Evolutionary conservation across 129 eudicot genomes (phyloP).

Genomic region (Helianthus tuberosus): DNA sequence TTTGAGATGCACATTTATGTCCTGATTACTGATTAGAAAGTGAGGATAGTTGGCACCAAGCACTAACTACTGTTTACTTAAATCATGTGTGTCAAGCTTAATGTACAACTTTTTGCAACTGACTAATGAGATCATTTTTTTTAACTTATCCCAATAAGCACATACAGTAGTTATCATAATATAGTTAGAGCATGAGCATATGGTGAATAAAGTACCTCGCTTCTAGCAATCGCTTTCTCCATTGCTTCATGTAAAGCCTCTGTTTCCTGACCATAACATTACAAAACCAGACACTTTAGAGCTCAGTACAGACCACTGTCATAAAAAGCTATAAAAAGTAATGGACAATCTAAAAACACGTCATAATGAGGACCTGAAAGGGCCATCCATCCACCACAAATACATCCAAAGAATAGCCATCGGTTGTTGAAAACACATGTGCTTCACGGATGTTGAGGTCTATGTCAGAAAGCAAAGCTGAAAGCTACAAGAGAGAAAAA

Average conservation of each 20-base stretch:
- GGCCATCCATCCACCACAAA: constrained; percentile 98
- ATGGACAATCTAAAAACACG: no score
- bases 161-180: background rate
- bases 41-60: background rate
- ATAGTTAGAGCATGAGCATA: background rate
- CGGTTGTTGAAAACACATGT: constrained; percentile 93
- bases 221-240: constrained; percentile 67
- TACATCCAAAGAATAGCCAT: constrained; percentile 94
- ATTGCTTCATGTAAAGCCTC: constrained; percentile 58
- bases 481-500: constrained; percentile 51
- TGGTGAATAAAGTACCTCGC: constrained; percentile 46
- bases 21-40: constrained; percentile 1
- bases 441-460: constrained; percentile 98
- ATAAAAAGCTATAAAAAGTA: background rate
- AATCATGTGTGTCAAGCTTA: constrained; percentile 2
- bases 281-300: constrained; percentile 55
- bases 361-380: constrained; percentile 48
- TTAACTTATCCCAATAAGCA: background rate
- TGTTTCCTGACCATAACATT: constrained; percentile 62
- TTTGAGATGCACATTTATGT: background rate
- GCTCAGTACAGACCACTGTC: background rate
- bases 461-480: constrained; percentile 89
- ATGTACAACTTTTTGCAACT: background rate
- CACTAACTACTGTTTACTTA: background rate
- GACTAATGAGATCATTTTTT: background rate